Evolutionary conservation across 1,284 basidiomycete species (phyloP), one percentile per base, ranked within the genome.

Genomic region (Marasmius oreades): DNA sequence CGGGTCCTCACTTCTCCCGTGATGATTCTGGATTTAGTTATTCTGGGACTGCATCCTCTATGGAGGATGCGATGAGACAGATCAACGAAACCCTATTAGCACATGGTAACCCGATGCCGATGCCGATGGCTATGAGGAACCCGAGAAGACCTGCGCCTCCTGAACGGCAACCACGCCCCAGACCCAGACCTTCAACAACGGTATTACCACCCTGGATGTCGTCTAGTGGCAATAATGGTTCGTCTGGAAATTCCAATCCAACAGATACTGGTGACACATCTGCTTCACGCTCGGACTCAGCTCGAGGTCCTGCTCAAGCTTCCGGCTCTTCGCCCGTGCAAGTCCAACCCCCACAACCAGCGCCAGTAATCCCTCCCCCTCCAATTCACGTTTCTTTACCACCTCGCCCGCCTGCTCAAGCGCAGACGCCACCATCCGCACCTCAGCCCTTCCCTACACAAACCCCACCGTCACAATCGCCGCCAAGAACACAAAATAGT

Each of bases 31-130:
- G 24, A 7, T 33, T 31, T 7, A 50, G 24, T 23, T 5, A 33
- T 26, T 31, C 47, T 28, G 47, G 47, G 26, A 33, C 47, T 50
- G 47, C 47, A 3, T n/a, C 24, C 20, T 50, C 47, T n/a, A 31
- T 50, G 47, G 47, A 50, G n/a, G 47, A 50, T 33, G 47, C 47
- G n/a, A 31, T 50, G 26, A 50, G 47, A n/a, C 47, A 50, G 47
- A 33, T 50, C 4, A 26, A 33, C 18, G 26, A 33, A 31, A 16
- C 14, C 11, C 18, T 18, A 7, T 12, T 24, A 7, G 14, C 44
- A n/a, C 24, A 20, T 18, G 20, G 20, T 12, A 11, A 18, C 11
- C 4, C 6, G n/a, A 20, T 31, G 12, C n/a, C 6, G 4, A 33
- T 23, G 45, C 20, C 20, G 18, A 46, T 28, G 6, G 12, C 45